A percentile compares a stretch with the other conserved stretches of the same genome.
Evolutionary conservation across 768 basidiomycete species (phyloP).

Genomic region (Boletales sp.): DNA sequence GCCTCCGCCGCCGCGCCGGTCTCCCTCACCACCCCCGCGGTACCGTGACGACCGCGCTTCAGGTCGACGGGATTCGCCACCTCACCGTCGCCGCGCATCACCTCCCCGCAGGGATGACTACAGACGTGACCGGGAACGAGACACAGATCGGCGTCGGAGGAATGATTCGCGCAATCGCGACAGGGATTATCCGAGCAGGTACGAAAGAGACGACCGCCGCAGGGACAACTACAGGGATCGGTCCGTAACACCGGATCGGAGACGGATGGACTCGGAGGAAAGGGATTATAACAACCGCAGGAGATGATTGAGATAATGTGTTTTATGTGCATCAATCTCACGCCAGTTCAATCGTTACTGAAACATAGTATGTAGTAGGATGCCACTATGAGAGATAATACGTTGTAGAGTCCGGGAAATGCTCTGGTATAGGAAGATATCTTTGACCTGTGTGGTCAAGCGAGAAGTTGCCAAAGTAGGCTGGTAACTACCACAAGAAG

Average conservation of each 20-base stretch:
- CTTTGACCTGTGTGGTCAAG: neutral
- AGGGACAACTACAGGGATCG: constrained; percentile 18
- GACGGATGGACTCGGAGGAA: constrained; percentile 21
- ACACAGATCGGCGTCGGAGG: constrained; percentile 25
- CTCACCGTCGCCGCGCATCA: constrained; percentile 19
- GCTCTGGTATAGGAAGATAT: neutral
- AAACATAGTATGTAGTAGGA: neutral
- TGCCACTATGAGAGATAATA: neutral
- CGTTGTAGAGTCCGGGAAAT: neutral
- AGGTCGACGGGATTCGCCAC: constrained; percentile 24
- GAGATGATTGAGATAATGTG: constrained; percentile 10
- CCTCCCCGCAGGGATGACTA: constrained; percentile 21
- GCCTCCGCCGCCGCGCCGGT: constrained; percentile 30
- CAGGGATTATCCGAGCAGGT: constrained; percentile 11
- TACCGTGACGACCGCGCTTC: constrained; percentile 21
- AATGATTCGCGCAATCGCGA: constrained; percentile 24
- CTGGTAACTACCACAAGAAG: constrained; percentile 20
- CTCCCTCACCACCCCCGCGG: constrained; percentile 27
- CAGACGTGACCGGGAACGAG: constrained; percentile 20
- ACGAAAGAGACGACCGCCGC: constrained; percentile 21
- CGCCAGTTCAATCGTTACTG: too few relatives aligned
- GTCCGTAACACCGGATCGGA: constrained; percentile 25
- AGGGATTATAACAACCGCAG: constrained; percentile 19
- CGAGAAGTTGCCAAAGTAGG: constrained; percentile 25
- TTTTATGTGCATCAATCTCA: neutral